Evolutionary conservation across 2,329 filamentous ascomycete species (phyloP).

Genomic region (Alternaria incomplexa): DNA sequence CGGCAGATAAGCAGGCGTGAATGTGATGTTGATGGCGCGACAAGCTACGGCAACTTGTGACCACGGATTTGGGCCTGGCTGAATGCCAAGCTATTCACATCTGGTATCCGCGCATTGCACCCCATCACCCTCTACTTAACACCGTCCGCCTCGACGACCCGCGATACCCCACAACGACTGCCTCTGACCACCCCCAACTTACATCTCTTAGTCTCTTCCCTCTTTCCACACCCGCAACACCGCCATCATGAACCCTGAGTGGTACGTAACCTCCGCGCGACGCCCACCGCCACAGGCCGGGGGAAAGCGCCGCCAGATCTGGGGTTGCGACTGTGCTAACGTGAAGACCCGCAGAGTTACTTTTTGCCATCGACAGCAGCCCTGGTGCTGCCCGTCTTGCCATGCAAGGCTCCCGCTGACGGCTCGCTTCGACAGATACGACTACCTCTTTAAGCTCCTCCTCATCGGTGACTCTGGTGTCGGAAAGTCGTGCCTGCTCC

Average conservation of each 20-base stretch:
- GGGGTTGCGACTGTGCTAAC: constrained; percentile 32
- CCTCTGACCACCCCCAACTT: constrained; percentile 16
- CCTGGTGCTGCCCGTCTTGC: constrained; percentile 5
- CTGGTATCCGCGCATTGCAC: constrained; percentile 24
- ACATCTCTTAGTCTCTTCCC: constrained; percentile 15
- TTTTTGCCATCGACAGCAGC: constrained; percentile 2
- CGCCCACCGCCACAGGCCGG: constrained; percentile 38
- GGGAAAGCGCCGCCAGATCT: constrained; percentile 11
- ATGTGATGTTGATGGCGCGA: constrained; percentile 29
- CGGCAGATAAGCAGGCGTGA: constrained; percentile 20
- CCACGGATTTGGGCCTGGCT: constrained; percentile 20
- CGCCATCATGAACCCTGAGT: constrained; percentile 88
- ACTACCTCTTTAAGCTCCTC: constrained; percentile 99
- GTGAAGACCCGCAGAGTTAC: constrained; percentile 31
- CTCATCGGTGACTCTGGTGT: constrained; percentile 99
- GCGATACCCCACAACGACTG: constrained; percentile 30
- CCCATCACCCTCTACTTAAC: constrained; percentile 23
- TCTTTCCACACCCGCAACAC: constrained; percentile 16
- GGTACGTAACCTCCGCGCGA: constrained; percentile 64
- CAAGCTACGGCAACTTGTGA: constrained; percentile 29
- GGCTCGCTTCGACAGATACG: constrained; percentile 74
- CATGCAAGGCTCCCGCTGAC: constrained; percentile 27
- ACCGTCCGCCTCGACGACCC: constrained; percentile 32
- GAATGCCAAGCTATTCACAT: constrained; percentile 28
- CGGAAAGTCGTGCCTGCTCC: constrained; percentile 97